These are phyloP conservation scores for Delonix regia DNA, from an alignment of 306 rosid genomes.

Conservation along the genomic window DNA sequence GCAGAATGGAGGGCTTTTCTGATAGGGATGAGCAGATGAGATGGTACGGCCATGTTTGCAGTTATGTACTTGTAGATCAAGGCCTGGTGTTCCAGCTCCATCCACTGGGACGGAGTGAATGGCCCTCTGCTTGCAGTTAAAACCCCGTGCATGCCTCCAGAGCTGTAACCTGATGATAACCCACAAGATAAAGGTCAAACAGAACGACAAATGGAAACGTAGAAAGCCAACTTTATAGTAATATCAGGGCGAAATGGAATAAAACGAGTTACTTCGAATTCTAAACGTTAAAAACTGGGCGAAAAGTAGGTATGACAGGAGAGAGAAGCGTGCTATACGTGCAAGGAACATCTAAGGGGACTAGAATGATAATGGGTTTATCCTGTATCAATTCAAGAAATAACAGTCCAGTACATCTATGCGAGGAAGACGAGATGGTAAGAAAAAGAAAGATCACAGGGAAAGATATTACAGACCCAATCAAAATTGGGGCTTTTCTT, in stretches of 20 bases:
- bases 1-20: constrained; percentile 82
- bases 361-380: constrained; percentile 32
- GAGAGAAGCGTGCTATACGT: constrained; percentile 15
- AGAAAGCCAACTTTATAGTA: not conserved
- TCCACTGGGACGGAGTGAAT: constrained; percentile 94
- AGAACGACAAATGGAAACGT: not conserved
- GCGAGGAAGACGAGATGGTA: constrained; percentile 14
- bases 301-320: constrained; percentile 27
- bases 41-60: constrained; percentile 78
- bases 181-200: constrained; percentile 21
- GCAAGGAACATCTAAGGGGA: constrained; percentile 32
- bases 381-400: constrained; percentile 16
- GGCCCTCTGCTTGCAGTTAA: constrained; percentile 57
- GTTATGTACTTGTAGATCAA: constrained; percentile 91
- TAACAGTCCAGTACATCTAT: constrained; percentile 32
- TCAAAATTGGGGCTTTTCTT: constrained; percentile 39
- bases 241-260: not conserved
- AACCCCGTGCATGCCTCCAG: constrained; percentile 67
- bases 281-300: too few species aligned
- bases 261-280: not conserved
- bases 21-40: constrained; percentile 81
- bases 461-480: constrained; percentile 44
- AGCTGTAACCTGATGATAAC: constrained; percentile 50
- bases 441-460: constrained; percentile 21
- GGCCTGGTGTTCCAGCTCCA: constrained; percentile 96